phyloP scores from a whole-genome alignment of 2,329 filamentous ascomycete genomes.

The Ascochyta rabiei region DNA sequence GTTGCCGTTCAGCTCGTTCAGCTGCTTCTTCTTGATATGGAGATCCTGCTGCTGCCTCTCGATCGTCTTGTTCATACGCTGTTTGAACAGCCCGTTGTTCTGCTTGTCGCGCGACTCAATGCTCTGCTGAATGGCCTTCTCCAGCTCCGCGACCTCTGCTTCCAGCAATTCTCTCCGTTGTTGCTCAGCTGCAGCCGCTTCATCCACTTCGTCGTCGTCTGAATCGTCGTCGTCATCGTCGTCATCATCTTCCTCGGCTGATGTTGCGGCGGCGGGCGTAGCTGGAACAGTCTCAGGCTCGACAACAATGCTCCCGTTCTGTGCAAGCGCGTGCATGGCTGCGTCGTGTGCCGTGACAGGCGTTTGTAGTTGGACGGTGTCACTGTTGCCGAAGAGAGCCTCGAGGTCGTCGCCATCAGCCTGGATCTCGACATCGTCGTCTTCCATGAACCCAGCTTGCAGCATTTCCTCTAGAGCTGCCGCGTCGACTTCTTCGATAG shows the following conservation, averaged over 20 bases:
- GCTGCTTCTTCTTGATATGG: constrained; percentile 61
- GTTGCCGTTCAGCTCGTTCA: constrained; percentile 36
- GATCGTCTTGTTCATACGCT: constrained; percentile 57
- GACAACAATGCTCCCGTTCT: constrained; percentile 33
- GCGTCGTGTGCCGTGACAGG: constrained; percentile 46
- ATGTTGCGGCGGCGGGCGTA: constrained; percentile 42
- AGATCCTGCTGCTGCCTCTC: constrained; percentile 53
- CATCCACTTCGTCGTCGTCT: constrained; percentile 54
- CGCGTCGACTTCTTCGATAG: constrained; percentile 48
- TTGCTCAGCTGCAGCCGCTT: constrained; percentile 56
- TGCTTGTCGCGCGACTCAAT: constrained; percentile 52
- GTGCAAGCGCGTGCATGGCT: constrained; percentile 46
- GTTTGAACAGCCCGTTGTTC: constrained; percentile 57
- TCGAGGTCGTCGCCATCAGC: constrained; percentile 40
- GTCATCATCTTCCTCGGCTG: constrained; percentile 50
- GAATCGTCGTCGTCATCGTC: constrained; percentile 54
- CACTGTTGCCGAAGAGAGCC: constrained; percentile 35
- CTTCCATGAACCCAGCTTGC: constrained; percentile 43
- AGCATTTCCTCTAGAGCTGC: constrained; percentile 44
- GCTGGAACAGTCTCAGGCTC: constrained; percentile 41
- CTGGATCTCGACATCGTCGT: constrained; percentile 41
- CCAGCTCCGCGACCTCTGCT: constrained; percentile 62
- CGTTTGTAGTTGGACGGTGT: constrained; percentile 38
- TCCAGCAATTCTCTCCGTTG: constrained; percentile 53
- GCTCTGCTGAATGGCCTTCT: constrained; percentile 56